Percentiles rank a stretch among this genome's conserved stretches.
Evolutionary conservation across 176 grass and related monocot species (phyloP).

Genomic region (Oryza glumipatula): DNA sequence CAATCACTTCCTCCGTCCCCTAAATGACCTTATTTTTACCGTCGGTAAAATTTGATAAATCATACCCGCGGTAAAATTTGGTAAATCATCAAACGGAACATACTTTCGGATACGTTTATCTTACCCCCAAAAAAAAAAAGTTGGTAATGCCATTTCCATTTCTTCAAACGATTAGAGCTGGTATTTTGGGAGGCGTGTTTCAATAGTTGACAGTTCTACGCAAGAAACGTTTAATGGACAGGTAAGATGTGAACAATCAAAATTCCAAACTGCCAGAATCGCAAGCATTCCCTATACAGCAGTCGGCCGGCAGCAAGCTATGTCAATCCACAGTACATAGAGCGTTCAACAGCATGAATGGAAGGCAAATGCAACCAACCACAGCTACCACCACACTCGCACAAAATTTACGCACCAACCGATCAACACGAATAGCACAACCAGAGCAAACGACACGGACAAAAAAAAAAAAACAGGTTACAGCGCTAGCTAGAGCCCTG

Average conservation of each 20-base stretch:
- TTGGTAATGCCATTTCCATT: not conserved
- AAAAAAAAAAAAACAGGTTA: not conserved
- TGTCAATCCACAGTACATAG: constrained; percentile 13
- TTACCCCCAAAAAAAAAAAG: not conserved
- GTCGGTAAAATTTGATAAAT: no score
- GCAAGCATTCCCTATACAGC: constrained; percentile 28
- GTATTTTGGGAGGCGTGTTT: not conserved
- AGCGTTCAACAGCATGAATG: constrained; percentile 12
- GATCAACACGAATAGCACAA: constrained; percentile 9
- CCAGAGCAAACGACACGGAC: constrained; percentile 24
- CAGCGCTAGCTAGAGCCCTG: not conserved
- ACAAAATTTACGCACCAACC: not conserved
- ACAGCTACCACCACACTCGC: not conserved
- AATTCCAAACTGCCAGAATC: not conserved
- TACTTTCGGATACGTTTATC: not conserved
- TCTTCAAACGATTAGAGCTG: not conserved
- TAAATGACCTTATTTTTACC: no score
- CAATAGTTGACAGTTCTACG: not conserved
- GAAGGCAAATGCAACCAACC: not conserved
- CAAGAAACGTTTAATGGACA: not conserved
- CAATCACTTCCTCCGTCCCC: no score
- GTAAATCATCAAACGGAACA: not conserved
- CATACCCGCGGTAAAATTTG: not conserved
- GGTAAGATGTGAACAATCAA: not conserved
- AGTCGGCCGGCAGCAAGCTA: constrained; percentile 1